These are phyloP conservation scores for Sporisorium graminicola DNA, from an alignment of 1,284 basidiomycete species.

Conservation along the genomic window DNA sequence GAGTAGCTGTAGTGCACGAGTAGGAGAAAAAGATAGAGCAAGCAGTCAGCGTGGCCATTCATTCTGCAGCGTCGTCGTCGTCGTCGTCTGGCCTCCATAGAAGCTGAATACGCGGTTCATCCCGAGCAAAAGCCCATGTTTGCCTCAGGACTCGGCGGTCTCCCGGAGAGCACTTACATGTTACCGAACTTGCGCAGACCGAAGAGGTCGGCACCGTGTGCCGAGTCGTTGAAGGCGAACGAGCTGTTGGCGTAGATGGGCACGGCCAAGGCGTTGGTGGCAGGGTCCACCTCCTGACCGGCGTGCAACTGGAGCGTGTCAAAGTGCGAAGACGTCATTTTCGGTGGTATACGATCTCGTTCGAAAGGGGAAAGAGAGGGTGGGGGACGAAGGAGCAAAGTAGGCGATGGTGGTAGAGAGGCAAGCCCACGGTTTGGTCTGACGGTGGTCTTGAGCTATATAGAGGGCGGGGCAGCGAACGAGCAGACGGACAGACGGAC, in stretches of 20 bases:
- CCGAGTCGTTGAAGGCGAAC: slow-evolving; percentile 69
- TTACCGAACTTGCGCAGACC: slow-evolving; percentile 76
- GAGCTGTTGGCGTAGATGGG: slow-evolving; percentile 77
- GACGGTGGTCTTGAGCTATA: not conserved
- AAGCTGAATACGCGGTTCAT: not conserved
- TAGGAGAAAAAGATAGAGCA: not conserved
- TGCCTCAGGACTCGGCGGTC: too few relatives aligned
- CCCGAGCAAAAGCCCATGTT: too few relatives aligned
- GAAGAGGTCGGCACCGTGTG: slow-evolving; percentile 85
- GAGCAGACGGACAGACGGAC: slow-evolving; percentile 6
- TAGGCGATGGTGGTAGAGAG: slow-evolving; percentile 5
- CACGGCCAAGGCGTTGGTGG: slow-evolving; percentile 81
- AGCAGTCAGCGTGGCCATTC: slow-evolving; percentile 6
- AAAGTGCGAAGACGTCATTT: slow-evolving; percentile 58
- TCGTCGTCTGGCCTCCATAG: not conserved
- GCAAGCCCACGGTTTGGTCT: not conserved
- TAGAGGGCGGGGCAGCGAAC: slow-evolving; percentile 17
- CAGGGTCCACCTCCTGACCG: slow-evolving; percentile 79
- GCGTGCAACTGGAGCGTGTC: slow-evolving; percentile 76
- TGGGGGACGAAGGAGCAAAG: not conserved
- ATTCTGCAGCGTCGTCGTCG: not conserved
- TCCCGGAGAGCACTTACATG: slow-evolving; percentile 70
- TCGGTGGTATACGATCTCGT: slow-evolving; percentile 2
- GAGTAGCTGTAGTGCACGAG: slow-evolving; percentile 48
- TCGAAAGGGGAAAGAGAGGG: not conserved